Evolutionary conservation across 1,139 yeast genomes (phyloP), one percentile per base, ranked within the genome.

Genomic region (Williopsis jadinii): DNA sequence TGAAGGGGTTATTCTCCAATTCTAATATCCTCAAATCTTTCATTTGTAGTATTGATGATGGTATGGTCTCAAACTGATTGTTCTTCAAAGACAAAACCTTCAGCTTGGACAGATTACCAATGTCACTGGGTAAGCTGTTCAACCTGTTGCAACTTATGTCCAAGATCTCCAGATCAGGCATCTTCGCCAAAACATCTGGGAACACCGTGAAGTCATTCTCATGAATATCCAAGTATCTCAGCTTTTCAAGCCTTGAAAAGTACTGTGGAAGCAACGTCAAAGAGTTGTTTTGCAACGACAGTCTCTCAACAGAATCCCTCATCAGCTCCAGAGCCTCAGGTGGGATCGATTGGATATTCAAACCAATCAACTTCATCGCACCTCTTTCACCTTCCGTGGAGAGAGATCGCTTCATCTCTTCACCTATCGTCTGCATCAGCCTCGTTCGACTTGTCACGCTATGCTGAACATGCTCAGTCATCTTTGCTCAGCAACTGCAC

Each of bases 181-280:
- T 41, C 61, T 71, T 55, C 48, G 65, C 46, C 38, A 73, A 51
- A 6, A 70, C 68, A 2, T 55, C 49, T 1, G 94, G 88, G 39
- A 85, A 70, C 38, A 63, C 68, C 3, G 66, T 49, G 34, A 85
- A 67, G 37, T 63, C 59, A 56, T 85, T 85, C 48, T 71, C 69
- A 52, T 84, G 83, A 37, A 85, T 64, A 57, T 85, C 92, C 45
- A 85, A 63, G 51, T 80, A 83, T 40, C 76, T 67, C 43, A 84
- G 61, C 40, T 66, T 63, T 24, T 71, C 56, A 48, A 84, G 62
- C 28, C 62, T 58, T 11, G 61, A 52, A 48, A 84, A 70, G 43
- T 68, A 68, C 1, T 59, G 51, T 0, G 88, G 85, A 9, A 82
- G 60, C 11, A 63, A 61, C 0, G 63, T 56, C 14, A 81, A 58